Percentiles rank a stretch among this genome's conserved stretches.
Evolutionary conservation across 805 yeast genomes (phyloP).

Genomic region (Yarrowia sp.): DNA sequence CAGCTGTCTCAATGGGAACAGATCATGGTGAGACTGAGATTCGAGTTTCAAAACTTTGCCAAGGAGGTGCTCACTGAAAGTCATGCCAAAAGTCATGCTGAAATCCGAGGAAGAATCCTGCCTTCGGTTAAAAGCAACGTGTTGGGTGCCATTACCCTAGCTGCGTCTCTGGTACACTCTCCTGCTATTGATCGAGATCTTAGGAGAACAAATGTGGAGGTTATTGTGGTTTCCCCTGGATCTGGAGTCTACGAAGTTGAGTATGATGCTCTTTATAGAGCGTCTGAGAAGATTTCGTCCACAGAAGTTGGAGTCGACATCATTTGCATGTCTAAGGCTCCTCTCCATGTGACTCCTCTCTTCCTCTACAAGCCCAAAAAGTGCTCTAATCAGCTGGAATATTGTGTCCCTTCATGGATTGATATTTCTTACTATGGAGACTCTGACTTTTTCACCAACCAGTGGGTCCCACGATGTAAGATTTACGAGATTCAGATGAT

Average conservation of each 20-base stretch:
- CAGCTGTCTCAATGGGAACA: slow-evolving; percentile 87
- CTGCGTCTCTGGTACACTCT: slow-evolving; percentile 76
- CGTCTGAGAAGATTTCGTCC: slow-evolving; percentile 75
- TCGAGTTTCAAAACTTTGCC: slow-evolving; percentile 83
- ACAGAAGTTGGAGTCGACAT: slow-evolving; percentile 89
- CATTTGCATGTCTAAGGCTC: slow-evolving; percentile 87
- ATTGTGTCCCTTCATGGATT: slow-evolving; percentile 93
- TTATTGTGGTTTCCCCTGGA: slow-evolving; percentile 87
- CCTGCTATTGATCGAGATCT: slow-evolving; percentile 85
- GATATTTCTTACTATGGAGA: slow-evolving; percentile 91
- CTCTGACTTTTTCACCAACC: slow-evolving; percentile 52
- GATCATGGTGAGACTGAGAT: slow-evolving; percentile 84
- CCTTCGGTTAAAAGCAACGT: slow-evolving; percentile 92
- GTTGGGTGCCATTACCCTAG: slow-evolving; percentile 84
- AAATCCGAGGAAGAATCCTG: slow-evolving; percentile 67
- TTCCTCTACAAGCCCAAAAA: slow-evolving; percentile 61
- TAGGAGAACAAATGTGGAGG: slow-evolving; percentile 89
- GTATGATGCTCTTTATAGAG: slow-evolving; percentile 71
- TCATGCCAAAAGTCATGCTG: slow-evolving; percentile 50
- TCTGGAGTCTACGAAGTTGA: slow-evolving; percentile 94
- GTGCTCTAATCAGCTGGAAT: slow-evolving; percentile 47
- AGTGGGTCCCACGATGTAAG: slow-evolving; percentile 93
- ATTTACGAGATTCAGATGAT: slow-evolving; percentile 97
- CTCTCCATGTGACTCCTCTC: slow-evolving; percentile 89
- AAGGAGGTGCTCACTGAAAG: slow-evolving; percentile 67